Conservation (phyloP, 2,329 filamentous ascomycete genomes). For the Colletotrichum godetiae region DNA sequence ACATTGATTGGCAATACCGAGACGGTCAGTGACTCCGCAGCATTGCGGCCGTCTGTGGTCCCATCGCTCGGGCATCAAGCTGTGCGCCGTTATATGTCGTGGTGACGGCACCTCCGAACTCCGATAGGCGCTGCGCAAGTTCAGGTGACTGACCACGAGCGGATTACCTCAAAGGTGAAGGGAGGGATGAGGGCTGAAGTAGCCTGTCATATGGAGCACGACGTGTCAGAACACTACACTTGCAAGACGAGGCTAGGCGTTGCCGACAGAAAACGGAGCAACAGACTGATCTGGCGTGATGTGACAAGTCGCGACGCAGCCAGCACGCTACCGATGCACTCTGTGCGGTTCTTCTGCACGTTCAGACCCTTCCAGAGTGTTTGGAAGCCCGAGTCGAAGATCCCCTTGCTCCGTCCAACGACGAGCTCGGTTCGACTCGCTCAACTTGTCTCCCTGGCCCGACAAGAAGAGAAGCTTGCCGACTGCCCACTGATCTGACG, state of each 20-base stretch:
- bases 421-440: not conserved
- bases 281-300: slow-evolving; percentile 23
- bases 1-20: not conserved
- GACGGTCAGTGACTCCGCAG: not conserved
- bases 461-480: not conserved
- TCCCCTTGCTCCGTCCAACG: not conserved
- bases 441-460: not conserved
- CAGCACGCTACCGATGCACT: not conserved
- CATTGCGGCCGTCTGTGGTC: not conserved
- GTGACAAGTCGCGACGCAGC: slow-evolving; percentile 19
- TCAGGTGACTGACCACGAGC: not conserved
- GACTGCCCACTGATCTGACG: slow-evolving; percentile 13
- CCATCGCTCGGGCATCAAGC: slow-evolving; percentile 1
- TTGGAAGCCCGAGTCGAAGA: slow-evolving; percentile 3
- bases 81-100: not conserved
- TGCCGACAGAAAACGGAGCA: slow-evolving; percentile 16
- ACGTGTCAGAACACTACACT: slow-evolving; percentile 7
- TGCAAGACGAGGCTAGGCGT: slow-evolving; percentile 7
- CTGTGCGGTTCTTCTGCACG: not conserved
- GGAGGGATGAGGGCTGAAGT: slow-evolving; percentile 16
- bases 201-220: not conserved
- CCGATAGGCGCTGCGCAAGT: not conserved
- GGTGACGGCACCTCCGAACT: slow-evolving; percentile 15
- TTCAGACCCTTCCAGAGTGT: slow-evolving; percentile 17
- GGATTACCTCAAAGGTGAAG: not conserved